phyloP scores from a whole-genome alignment of 2,329 filamentous ascomycete species.

The Epichloe gansuensis region DNA sequence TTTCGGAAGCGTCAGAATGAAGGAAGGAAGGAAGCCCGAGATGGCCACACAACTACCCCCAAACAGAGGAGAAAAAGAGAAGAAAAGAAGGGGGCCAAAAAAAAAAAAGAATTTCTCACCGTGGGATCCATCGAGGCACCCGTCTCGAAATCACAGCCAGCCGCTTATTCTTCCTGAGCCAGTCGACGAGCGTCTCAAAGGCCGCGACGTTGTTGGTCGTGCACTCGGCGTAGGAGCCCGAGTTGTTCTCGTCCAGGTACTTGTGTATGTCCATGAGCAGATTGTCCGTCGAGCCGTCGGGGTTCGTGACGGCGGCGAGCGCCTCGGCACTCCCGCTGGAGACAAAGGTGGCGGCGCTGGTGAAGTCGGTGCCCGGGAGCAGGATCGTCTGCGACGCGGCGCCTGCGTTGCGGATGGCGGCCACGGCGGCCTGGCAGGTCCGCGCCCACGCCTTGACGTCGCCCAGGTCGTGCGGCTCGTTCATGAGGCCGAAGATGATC shows the following conservation, averaged over 20 bases:
- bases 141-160: constrained; percentile 39
- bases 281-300: constrained; percentile 42
- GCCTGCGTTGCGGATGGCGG: constrained; percentile 52
- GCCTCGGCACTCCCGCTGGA: constrained; percentile 37
- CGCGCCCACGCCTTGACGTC: constrained; percentile 45
- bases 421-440: constrained; percentile 50
- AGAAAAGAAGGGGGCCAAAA: background rate
- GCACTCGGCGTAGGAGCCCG: constrained; percentile 39
- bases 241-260: constrained; percentile 47
- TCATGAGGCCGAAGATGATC: constrained; percentile 55
- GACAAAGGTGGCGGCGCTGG: constrained; percentile 36
- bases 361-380: constrained; percentile 48
- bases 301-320: constrained; percentile 43
- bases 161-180: constrained; percentile 33
- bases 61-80: background rate
- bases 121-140: constrained; percentile 32
- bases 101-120: constrained; percentile 15
- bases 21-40: background rate
- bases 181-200: constrained; percentile 34
- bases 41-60: background rate
- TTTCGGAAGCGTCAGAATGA: background rate
- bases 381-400: constrained; percentile 50
- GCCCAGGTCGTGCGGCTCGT: constrained; percentile 52
- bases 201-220: constrained; percentile 39
- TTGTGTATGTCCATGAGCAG: constrained; percentile 50